Conservation (phyloP, 257 asterid species). For the Jacaranda copaia region DNA sequence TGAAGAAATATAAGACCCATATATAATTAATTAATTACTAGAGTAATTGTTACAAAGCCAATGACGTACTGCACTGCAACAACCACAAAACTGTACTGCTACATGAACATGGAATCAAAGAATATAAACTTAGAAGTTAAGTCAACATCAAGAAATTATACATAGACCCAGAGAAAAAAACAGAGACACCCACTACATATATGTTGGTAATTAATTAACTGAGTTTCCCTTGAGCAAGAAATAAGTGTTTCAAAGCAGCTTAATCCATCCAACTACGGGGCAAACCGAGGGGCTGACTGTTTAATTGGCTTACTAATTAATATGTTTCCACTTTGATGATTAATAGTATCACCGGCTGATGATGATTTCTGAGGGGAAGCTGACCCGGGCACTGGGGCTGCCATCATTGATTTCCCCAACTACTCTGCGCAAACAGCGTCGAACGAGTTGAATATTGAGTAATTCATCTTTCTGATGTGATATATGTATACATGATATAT, state of each 20-base stretch:
- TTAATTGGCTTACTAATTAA: neutral
- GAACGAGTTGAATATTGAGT: constrained; percentile 48
- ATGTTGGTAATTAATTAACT: no score
- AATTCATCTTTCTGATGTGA: constrained; percentile 27
- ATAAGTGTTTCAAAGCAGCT: constrained; percentile 41
- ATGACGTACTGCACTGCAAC: no score
- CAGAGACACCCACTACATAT: no score
- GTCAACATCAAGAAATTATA: no score
- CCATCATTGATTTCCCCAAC: constrained; percentile 30
- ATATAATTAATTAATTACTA: no score
- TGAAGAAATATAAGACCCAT: no score
- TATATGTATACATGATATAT: no score
- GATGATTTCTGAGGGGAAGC: neutral
- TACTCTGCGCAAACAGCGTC: constrained; percentile 48
- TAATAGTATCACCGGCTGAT: neutral
- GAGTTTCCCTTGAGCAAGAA: neutral
- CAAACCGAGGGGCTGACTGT: constrained; percentile 31
- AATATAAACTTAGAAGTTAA: no score
- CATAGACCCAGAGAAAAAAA: no score
- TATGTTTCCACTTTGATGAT: neutral
- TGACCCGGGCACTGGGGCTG: neutral
- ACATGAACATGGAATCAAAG: no score
- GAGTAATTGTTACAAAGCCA: no score
- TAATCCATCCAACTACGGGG: constrained; percentile 42
- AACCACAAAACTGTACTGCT: no score